phyloP scores from a whole-genome alignment of 306 rosid species.

The Vigna nakashimae region DNA sequence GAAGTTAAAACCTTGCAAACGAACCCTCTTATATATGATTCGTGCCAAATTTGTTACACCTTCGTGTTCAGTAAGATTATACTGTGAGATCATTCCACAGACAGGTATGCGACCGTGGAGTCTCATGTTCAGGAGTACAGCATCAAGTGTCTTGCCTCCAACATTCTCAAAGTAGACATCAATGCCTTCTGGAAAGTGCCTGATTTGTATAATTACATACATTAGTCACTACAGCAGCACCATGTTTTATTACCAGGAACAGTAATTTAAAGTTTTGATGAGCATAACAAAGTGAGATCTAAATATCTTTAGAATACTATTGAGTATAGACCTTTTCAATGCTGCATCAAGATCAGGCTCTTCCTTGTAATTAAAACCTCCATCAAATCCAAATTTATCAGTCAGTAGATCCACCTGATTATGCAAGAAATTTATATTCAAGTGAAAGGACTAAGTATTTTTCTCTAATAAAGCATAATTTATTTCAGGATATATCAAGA shows the following conservation, averaged over 20 bases:
- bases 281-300: background rate
- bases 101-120: conserved; percentile 39
- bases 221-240: background rate
- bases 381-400: conserved; percentile 53
- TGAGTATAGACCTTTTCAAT: conserved; percentile 45
- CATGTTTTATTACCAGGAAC: background rate
- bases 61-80: conserved; percentile 46
- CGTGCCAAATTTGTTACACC: conserved; percentile 45
- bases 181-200: conserved; percentile 55
- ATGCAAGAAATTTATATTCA: background rate
- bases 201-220: conserved; percentile 19
- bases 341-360: conserved; percentile 48
- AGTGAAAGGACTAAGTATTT: background rate
- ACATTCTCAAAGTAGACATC: conserved; percentile 53
- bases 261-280: background rate
- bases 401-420: conserved; percentile 49
- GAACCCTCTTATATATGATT: conserved; percentile 38
- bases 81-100: conserved; percentile 50
- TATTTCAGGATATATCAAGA: background rate
- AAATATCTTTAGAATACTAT: conserved; percentile 7
- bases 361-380: conserved; percentile 53
- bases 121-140: conserved; percentile 45
- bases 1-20: conserved; percentile 41
- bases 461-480: background rate
- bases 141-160: conserved; percentile 49